A percentile compares a stretch with the other conserved stretches of the same genome.
phyloP scores from a whole-genome alignment of 2,329 filamentous ascomycete genomes.

The Emmonsia crescens region DNA sequence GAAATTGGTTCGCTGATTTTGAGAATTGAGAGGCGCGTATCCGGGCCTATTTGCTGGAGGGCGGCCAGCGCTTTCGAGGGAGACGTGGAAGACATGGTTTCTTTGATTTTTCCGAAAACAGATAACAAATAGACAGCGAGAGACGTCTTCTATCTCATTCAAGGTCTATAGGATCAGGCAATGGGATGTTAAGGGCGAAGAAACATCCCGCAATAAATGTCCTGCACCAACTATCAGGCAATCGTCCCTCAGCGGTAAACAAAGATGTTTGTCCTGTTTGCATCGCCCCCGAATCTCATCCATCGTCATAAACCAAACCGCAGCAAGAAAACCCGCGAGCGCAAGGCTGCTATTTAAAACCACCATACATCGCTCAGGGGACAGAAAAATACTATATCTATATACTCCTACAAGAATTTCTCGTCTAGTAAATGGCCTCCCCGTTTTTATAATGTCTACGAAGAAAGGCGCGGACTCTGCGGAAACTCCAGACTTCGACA shows the following conservation, averaged over 20 bases:
- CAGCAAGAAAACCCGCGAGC: too few species aligned
- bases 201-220: neutral
- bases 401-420: neutral
- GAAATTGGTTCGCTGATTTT: slow-evolving; percentile 65
- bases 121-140: neutral
- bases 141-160: neutral
- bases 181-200: neutral
- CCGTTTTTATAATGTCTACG: slow-evolving; percentile 4
- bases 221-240: neutral
- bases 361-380: neutral
- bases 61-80: slow-evolving; percentile 24
- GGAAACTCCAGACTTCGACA: slow-evolving; percentile 17
- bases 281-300: neutral
- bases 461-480: neutral
- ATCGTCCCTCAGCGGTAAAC: neutral
- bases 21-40: slow-evolving; percentile 53
- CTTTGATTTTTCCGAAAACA: neutral
- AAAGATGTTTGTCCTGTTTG: neutral
- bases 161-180: neutral
- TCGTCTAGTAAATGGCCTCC: neutral
- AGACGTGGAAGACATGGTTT: slow-evolving; percentile 14
- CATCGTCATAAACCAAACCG: neutral
- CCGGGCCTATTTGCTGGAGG: slow-evolving; percentile 46
- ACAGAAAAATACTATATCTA: neutral
- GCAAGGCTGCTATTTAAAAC: neutral